Evolutionary conservation across 1,284 basidiomycete genomes (phyloP).

Genomic region (Pseudozyma hubeiensis): DNA sequence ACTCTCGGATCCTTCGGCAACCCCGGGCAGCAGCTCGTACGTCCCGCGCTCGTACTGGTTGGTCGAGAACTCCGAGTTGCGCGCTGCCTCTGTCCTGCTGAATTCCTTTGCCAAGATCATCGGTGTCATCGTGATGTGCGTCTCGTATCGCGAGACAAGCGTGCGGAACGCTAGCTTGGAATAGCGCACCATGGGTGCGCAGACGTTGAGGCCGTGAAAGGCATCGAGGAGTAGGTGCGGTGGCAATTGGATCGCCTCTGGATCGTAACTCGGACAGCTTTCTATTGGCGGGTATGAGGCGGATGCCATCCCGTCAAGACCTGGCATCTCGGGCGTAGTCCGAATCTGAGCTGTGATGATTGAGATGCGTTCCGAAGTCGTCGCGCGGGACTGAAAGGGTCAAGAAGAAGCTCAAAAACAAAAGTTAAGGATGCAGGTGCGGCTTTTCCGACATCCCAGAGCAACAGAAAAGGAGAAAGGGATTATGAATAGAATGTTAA

Average conservation of each 20-base stretch:
- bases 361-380: background rate
- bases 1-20: constrained; percentile 50
- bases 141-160: constrained; percentile 73
- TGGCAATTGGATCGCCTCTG: constrained; percentile 24
- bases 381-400: background rate
- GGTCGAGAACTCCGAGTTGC: constrained; percentile 74
- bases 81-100: constrained; percentile 72
- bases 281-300: constrained; percentile 1
- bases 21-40: constrained; percentile 69
- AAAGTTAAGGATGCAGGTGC: background rate
- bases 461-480: background rate
- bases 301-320: background rate
- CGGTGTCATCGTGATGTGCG: constrained; percentile 75
- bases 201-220: constrained; percentile 54
- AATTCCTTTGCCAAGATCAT: constrained; percentile 75
- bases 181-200: constrained; percentile 74
- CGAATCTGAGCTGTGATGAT: background rate
- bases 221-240: constrained; percentile 55
- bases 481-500: background rate
- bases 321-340: constrained; percentile 3
- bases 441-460: too few relatives aligned
- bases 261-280: constrained; percentile 28
- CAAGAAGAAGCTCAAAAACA: background rate
- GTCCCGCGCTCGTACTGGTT: constrained; percentile 72
- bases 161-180: constrained; percentile 75